Evolutionary conservation across 176 grass and related monocot species (phyloP).

Genomic region (Avena atlantica): DNA sequence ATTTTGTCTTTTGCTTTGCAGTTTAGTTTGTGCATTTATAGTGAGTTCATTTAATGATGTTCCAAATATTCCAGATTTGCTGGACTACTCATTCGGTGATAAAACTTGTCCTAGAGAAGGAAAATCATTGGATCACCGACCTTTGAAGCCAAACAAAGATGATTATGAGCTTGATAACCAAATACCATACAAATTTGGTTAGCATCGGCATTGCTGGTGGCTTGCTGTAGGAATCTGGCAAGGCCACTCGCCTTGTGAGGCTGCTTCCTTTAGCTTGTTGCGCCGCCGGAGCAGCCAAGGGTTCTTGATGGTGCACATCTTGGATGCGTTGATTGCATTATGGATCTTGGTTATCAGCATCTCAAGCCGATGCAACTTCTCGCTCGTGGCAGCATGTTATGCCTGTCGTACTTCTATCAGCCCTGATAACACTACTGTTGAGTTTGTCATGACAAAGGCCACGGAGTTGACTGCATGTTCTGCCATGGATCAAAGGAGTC

Average conservation of each 20-base stretch:
- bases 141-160: constrained; percentile 63
- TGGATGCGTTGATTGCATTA: not conserved
- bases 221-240: not conserved
- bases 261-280: constrained; percentile 31
- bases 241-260: constrained; percentile 6
- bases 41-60: not conserved
- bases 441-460: too few relatives aligned
- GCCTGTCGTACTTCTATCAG: not conserved
- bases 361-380: constrained; percentile 41
- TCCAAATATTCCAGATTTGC: constrained; percentile 51
- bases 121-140: constrained; percentile 68
- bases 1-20: not conserved
- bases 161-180: constrained; percentile 54
- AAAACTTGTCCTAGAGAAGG: constrained; percentile 25
- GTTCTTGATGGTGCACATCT: constrained; percentile 8
- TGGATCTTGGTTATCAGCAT: constrained; percentile 19
- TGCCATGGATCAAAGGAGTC: not conserved
- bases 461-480: not conserved
- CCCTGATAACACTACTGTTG: too few relatives aligned
- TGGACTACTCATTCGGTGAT: constrained; percentile 46
- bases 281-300: not conserved
- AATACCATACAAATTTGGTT: not conserved
- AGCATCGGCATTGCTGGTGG: not conserved
- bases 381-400: too few relatives aligned
- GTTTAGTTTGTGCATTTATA: not conserved